These are phyloP conservation scores for Torulaspora microellipsoides DNA, from an alignment of 805 yeast species.

Conservation along the genomic window DNA sequence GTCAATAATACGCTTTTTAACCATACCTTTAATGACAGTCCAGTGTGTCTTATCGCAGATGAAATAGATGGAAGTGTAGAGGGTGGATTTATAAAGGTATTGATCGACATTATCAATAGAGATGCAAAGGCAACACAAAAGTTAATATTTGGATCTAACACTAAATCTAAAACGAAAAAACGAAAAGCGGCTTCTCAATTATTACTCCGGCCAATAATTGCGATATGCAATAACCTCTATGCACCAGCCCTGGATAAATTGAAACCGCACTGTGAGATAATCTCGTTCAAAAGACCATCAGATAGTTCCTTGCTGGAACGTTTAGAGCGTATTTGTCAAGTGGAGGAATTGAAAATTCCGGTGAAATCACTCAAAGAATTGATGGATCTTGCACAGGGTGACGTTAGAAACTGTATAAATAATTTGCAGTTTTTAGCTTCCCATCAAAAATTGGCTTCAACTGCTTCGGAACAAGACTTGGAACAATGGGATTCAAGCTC, in stretches of 20 bases:
- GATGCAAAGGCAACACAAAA: slow-evolving; percentile 52
- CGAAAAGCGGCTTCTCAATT: slow-evolving; percentile 39
- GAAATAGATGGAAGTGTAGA: slow-evolving; percentile 84
- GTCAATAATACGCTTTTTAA: slow-evolving; percentile 60
- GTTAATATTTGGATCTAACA: slow-evolving; percentile 18
- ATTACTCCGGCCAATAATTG: slow-evolving; percentile 79
- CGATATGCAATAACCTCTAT: slow-evolving; percentile 86
- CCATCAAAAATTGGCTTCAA: slow-evolving; percentile 15
- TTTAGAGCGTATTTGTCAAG: slow-evolving; percentile 46
- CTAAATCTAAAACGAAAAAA: slow-evolving; percentile 19
- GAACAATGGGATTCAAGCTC: slow-evolving; percentile 24
- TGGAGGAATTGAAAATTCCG: slow-evolving; percentile 49
- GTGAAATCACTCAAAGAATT: slow-evolving; percentile 56
- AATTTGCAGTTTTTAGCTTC: slow-evolving; percentile 59
- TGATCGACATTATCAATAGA: slow-evolving; percentile 52
- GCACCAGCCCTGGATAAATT: slow-evolving; percentile 69
- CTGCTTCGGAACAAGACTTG: slow-evolving; percentile 9
- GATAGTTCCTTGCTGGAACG: slow-evolving; percentile 44
- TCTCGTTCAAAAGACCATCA: slow-evolving; percentile 59
- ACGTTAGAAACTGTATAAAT: slow-evolving; percentile 80
- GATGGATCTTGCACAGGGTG: slow-evolving; percentile 70
- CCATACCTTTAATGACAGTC: slow-evolving; percentile 62
- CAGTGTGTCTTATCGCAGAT: slow-evolving; percentile 80
- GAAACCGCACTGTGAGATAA: slow-evolving; percentile 67
- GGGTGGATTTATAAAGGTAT: slow-evolving; percentile 51